Evolutionary conservation across 2,329 filamentous ascomycete species (phyloP).

Genomic region (Fusarium pseudocircinatum): DNA sequence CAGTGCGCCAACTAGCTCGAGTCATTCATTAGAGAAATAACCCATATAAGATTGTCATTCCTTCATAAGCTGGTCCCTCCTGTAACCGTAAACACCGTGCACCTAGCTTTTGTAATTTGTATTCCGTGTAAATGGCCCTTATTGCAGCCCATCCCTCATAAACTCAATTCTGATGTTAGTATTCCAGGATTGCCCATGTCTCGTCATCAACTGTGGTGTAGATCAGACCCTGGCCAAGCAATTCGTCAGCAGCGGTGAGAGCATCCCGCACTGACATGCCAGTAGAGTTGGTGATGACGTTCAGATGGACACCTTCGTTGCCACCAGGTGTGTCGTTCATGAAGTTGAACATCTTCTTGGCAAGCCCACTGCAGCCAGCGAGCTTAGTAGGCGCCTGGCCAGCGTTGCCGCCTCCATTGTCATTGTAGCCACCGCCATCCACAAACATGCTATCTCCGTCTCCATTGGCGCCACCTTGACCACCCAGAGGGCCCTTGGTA

Average conservation of each 20-base stretch:
- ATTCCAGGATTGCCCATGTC: constrained; percentile 88
- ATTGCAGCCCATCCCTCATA: neutral
- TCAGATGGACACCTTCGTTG: constrained; percentile 85
- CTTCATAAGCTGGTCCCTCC: constrained; percentile 37
- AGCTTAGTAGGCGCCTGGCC: constrained; percentile 54
- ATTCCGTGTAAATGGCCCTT: constrained; percentile 7
- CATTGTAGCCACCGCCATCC: constrained; percentile 56
- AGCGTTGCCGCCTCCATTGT: constrained; percentile 49
- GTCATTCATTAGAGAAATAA: constrained; percentile 41
- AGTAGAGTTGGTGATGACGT: constrained; percentile 75
- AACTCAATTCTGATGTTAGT: constrained; percentile 48
- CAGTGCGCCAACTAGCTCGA: constrained; percentile 35
- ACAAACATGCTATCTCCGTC: constrained; percentile 66
- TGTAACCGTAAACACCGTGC: constrained; percentile 41
- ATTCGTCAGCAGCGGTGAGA: constrained; percentile 80
- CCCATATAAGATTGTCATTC: constrained; percentile 39
- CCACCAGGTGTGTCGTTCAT: constrained; percentile 74
- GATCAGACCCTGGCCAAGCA: constrained; percentile 77
- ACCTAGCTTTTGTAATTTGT: constrained; percentile 32
- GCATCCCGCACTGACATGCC: constrained; percentile 76
- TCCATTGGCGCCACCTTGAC: constrained; percentile 52
- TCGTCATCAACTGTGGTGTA: constrained; percentile 94
- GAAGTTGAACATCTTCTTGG: constrained; percentile 76
- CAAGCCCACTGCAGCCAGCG: constrained; percentile 62
- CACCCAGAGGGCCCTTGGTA: constrained; percentile 71